Evolutionary conservation across 2,329 filamentous ascomycete genomes (phyloP), one percentile per base, ranked within the genome.

Genomic region (Diaporthe sp.): DNA sequence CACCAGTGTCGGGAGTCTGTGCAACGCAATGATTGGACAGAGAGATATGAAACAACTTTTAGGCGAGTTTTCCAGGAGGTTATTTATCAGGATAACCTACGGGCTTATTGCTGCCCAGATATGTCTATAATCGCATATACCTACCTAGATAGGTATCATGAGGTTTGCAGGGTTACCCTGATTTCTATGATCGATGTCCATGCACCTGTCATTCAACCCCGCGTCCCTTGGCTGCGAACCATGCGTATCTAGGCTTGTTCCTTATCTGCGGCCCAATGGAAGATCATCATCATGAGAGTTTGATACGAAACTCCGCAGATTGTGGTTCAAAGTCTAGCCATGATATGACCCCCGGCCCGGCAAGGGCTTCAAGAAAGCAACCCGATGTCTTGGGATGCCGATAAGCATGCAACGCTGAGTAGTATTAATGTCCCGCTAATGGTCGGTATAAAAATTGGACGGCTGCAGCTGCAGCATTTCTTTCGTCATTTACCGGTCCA

Each of bases 211-310:
- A 42, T 22, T 34, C 49, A 70, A 70, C 49, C 65, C 65, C 65
- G 65, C 65, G 13, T 42, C n/a, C 22, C 65, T 28, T 7, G 15
- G 65, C 65, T 2, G 49, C 65, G 65, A 70, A 42, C 49, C 65
- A 31, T 28, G 34, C 15, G 34, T 70, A 53, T 70, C 65, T 55
- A 42, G n/a, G 60, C 34, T 42, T 53, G 47, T 73, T 47, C 47
- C 71, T 73, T 68, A 73, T 73, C 72, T 67, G 25, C 37, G 60
- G 60, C n/a, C 37, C 63, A 51, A 49, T 39, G 44, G 55, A 58
- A 44, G 47, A 49, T 37, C 7, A 58, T 65, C 49, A 28, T 22
- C 4, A 17, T 15, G n/a, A 10, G n/a, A 55, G 65, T 34, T 39
- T 73, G 60, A 73, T 73, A 73, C 10, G 60, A 31, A 10, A 8